Base-by-base conservation (phyloP, 768 basidiomycete genomes). In the Udeniomyces megalosporus region DNA sequence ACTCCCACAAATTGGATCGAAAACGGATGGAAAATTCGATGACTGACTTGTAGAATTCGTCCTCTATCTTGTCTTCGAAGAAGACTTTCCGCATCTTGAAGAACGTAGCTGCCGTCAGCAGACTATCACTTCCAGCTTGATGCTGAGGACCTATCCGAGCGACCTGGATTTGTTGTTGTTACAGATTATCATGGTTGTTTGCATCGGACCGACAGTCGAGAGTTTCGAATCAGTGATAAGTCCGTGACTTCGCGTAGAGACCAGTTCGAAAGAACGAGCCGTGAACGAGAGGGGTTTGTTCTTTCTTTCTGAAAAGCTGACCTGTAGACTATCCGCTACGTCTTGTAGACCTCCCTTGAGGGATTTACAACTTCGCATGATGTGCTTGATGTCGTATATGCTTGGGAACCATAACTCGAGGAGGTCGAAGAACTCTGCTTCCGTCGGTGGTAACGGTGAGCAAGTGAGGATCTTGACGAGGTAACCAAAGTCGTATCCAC, bases 401-500 rank as follows among this genome's bases (percentile, higher is more conserved):
- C 82, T 84, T 0, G 93, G 93, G 74, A 99, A 97, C 93, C 95
- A 97, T 67, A 81, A 84, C 63, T 77, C 80, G 32, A 97, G 78
- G 50, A 85, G 80, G 50, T 86, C 82, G 72, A 96, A 95, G 76
- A 97, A 97, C 5, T 80, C 79, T 66, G 86, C 85, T 75, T 99
- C 95, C 28, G 82, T 82, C 22, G 84, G 82, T 10, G 95, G 95
- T 63, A 97, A 76, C 49, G 90, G 86, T 69, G 84, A 78, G 65
- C 26, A 88, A 6, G 77, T 78, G 44, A 99, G 79, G 46, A 97
- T 80, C 73, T 93, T 95, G 74, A 99, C 83, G 68, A 99, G 86
- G 73, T 97, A 99, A 38, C 95, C 95, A 75, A 99, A 97, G 74
- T 99, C 95, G 75, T 97, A 97, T 53, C 93, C 95, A 74, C 93